These are phyloP conservation scores for Musa itinerans DNA, from an alignment of 176 grass and related monocot species.

Conservation along the genomic window DNA sequence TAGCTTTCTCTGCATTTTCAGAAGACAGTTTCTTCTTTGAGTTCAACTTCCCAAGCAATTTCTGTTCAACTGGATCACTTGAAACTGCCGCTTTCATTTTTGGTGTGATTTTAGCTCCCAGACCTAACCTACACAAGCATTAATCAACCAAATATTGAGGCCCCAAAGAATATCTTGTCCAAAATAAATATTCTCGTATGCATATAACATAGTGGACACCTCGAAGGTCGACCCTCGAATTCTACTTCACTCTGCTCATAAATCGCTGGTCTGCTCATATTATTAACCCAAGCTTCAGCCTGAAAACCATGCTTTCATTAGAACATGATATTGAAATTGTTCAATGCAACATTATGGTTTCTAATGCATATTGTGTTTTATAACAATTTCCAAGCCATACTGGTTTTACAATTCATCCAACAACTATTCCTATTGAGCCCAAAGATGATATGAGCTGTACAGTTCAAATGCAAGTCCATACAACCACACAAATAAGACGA, in stretches of 20 bases:
- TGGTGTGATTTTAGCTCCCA: constrained; percentile 53
- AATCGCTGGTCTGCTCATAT: constrained; percentile 40
- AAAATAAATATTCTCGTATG: not conserved
- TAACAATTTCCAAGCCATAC: no score
- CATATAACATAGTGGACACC: constrained; percentile 24
- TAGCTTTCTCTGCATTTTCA: constrained; percentile 39
- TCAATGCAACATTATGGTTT: no score
- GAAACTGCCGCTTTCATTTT: constrained; percentile 35
- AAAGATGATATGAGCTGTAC: no score
- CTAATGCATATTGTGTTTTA: no score
- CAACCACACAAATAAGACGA: no score
- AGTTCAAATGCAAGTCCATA: no score
- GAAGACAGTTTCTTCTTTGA: constrained; percentile 48
- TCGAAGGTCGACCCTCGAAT: constrained; percentile 50
- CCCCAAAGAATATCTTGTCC: not conserved
- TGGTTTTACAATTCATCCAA: no score
- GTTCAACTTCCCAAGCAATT: constrained; percentile 56
- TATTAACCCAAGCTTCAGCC: constrained; percentile 84
- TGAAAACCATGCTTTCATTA: constrained; percentile 11
- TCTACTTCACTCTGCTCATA: constrained; percentile 39
- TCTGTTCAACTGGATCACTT: constrained; percentile 55
- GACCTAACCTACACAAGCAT: constrained; percentile 48
- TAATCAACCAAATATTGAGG: not conserved
- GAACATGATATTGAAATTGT: not conserved
- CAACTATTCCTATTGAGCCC: no score